phyloP scores from a whole-genome alignment of 805 yeast species.

The Suhomyces canberraensis region DNA sequence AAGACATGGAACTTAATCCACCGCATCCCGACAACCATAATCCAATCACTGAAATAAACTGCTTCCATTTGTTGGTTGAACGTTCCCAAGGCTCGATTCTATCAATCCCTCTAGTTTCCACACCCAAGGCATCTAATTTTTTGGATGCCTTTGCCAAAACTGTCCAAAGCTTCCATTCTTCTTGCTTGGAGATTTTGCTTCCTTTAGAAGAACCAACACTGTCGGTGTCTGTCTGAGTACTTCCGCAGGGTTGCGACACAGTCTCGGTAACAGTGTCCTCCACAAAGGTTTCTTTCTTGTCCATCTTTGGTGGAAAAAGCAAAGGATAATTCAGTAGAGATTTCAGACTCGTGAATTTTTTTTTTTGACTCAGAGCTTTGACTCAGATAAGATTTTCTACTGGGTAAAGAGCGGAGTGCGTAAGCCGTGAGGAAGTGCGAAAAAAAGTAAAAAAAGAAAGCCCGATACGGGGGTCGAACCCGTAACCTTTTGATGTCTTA shows the following conservation, averaged over 20 bases:
- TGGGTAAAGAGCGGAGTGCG: too few species aligned
- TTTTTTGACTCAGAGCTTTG: neutral
- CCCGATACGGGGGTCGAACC: conserved; percentile 18
- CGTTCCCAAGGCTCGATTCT: conserved; percentile 68
- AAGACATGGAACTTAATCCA: conserved; percentile 85
- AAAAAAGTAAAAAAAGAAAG: conserved; percentile 5
- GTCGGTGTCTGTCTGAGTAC: neutral
- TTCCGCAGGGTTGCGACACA: too few species aligned
- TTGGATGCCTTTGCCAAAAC: conserved; percentile 7
- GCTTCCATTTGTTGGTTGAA: conserved; percentile 32
- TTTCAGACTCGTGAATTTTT: neutral
- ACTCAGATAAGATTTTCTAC: neutral
- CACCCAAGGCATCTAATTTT: conserved; percentile 50
- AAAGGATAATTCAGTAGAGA: neutral
- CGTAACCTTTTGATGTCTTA: conserved; percentile 16
- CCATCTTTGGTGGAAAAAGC: neutral
- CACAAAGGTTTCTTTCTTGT: neutral
- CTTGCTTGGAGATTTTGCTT: neutral
- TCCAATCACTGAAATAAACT: conserved; percentile 52
- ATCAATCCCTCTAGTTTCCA: conserved; percentile 79
- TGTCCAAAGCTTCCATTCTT: conserved; percentile 3
- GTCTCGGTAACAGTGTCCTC: neutral
- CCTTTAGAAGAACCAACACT: neutral
- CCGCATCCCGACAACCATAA: conserved; percentile 87
- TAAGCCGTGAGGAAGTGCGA: neutral